phyloP scores from a whole-genome alignment of 306 rosid species.

The Coriaria nepalensis region DNA sequence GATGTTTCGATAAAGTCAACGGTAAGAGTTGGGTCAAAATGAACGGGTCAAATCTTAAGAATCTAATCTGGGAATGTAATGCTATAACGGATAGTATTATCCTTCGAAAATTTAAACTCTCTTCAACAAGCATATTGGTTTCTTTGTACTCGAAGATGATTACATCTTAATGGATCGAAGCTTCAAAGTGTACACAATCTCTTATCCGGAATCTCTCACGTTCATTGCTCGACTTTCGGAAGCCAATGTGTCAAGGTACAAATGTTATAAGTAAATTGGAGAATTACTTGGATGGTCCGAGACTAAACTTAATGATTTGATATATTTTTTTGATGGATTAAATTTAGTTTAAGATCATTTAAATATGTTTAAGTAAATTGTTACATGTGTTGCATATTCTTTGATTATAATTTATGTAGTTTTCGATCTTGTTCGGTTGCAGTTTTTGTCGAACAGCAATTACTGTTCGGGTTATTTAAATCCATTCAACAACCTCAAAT shows the following conservation, averaged over 20 bases:
- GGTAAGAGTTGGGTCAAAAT: conserved; percentile 41
- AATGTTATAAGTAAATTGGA: no score
- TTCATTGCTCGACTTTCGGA: conserved; percentile 32
- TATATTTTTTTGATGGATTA: neutral
- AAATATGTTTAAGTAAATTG: no score
- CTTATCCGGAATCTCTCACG: conserved; percentile 40
- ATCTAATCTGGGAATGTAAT: conserved; percentile 41
- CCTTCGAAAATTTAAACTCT: conserved; percentile 21
- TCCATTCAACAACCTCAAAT: conserved; percentile 46
- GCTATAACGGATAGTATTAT: conserved; percentile 23
- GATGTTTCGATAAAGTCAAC: conserved; percentile 38
- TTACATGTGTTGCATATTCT: no score
- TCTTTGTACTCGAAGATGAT: conserved; percentile 23
- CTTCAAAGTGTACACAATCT: conserved; percentile 41
- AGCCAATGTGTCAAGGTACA: conserved; percentile 52
- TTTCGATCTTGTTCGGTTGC: conserved; percentile 16
- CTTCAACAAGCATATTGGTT: conserved; percentile 43
- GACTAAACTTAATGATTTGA: no score
- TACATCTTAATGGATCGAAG: conserved; percentile 13
- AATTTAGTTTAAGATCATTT: neutral
- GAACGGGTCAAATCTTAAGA: conserved; percentile 29
- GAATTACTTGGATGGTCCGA: no score
- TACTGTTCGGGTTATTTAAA: conserved; percentile 31
- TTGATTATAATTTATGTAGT: no score
- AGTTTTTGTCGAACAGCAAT: conserved; percentile 50